Base-by-base conservation (phyloP, 2,329 filamentous ascomycete genomes). In the Cryphonectria naterciae region DNA sequence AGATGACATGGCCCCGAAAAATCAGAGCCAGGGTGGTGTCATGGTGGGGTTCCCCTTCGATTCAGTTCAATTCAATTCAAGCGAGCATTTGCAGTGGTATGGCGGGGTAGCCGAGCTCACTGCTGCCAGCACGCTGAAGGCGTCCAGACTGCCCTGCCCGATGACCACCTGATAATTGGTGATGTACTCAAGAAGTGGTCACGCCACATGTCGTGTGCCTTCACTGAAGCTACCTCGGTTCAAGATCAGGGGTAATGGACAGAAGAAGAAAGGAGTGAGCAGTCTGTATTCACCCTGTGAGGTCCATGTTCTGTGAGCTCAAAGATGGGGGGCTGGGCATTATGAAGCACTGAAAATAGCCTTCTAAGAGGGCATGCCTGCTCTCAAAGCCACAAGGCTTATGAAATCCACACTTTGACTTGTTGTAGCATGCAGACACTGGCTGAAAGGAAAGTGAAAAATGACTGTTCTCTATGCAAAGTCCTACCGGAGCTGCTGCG, bases 31-130 rank as follows among this genome's bases (percentile, higher is more conserved):
- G 65, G 52, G 52, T 43, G 37, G 28, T 58, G 65, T 22, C 63
- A 52, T 41, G 65, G 70, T 65, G 70, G 65, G 64, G 37, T 65
- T 64, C n/a, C 56, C 56, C 46, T 54, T 35, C 22, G 56, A 66
- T 63, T 68, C 66, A 35, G 49, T 37, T 28, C 37, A 63, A 60
- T 63, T 70, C 66, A 35, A 62, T 49, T 37, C 41, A 41, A 72
- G 61, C 68, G 65, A 68, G 70, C 67, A 72, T 63, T 71, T 72
- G 64, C 64, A 43, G 35, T 60, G 63, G 46, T 41, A 69, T 67
- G 67, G 70, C 32, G 67, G 64, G 70, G 70, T 68, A 63, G 67
- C 46, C 67, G 65, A 52, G 64, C 43, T 41, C 61, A 64, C 41
- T 49, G 25, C 46, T 49, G 46, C 46, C 46, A 49, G 46, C 46